Evolutionary conservation across 768 basidiomycete species (phyloP).

Genomic region (Crepidotus variabilis): DNA sequence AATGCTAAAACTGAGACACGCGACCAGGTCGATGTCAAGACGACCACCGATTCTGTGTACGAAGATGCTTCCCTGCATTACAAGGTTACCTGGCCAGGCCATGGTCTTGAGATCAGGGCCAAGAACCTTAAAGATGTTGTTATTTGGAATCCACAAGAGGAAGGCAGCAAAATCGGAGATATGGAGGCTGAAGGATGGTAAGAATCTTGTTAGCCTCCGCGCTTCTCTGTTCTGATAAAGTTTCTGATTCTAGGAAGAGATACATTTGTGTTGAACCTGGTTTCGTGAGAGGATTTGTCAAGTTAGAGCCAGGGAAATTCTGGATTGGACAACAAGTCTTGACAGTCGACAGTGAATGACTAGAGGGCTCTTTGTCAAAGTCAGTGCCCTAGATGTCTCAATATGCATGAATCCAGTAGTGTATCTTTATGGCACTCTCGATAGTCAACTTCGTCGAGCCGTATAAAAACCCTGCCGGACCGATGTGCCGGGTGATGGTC

Average conservation of each 20-base stretch:
- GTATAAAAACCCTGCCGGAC: no score
- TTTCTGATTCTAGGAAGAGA: conserved; percentile 53
- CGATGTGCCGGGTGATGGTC: no score
- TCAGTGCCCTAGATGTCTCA: no score
- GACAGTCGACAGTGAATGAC: conserved; percentile 34
- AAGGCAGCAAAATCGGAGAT: conserved; percentile 75
- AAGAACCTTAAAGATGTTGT: conserved; percentile 74
- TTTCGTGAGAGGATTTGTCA: conserved; percentile 68
- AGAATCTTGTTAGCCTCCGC: conserved; percentile 16
- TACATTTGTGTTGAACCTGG: conserved; percentile 95
- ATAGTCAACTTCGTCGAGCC: no score
- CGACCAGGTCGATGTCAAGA: conserved; percentile 59
- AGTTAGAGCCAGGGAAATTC: conserved; percentile 55
- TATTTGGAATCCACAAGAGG: conserved; percentile 90
- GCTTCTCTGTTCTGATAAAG: background rate
- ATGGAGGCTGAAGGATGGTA: conserved; percentile 91
- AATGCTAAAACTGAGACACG: conserved; percentile 56
- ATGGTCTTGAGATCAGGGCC: conserved; percentile 49
- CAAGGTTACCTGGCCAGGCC: conserved; percentile 55
- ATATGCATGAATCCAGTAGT: no score
- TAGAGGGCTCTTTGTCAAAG: conserved; percentile 6
- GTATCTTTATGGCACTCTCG: no score
- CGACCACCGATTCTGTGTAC: conserved; percentile 75
- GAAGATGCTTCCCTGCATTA: conserved; percentile 57
- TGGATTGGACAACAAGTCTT: conserved; percentile 80